These are phyloP conservation scores for Neonectria neomacrospora DNA, from an alignment of 2,329 filamentous ascomycete genomes.

Conservation along the genomic window DNA sequence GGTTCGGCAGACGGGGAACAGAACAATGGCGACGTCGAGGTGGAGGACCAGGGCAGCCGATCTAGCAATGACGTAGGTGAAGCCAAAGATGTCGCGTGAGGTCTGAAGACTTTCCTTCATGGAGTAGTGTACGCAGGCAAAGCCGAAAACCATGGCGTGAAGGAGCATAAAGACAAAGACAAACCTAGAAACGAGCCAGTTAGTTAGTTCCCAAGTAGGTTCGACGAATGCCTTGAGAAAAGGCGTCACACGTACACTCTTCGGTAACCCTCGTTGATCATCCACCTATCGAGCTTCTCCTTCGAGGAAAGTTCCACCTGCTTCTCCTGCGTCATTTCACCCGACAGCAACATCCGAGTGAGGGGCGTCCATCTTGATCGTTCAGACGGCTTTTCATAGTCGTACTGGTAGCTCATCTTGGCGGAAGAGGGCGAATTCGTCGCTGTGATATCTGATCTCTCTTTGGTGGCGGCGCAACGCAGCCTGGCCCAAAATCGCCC, in stretches of 20 bases:
- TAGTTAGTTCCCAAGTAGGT: not conserved
- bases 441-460: not conserved
- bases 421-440: conserved; percentile 8
- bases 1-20: conserved; percentile 85
- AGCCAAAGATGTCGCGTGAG: conserved; percentile 75
- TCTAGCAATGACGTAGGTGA: conserved; percentile 81
- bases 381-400: conserved; percentile 64
- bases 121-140: conserved; percentile 83
- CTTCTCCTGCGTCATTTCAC: conserved; percentile 81
- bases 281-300: conserved; percentile 85
- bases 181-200: conserved; percentile 63
- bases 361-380: conserved; percentile 85
- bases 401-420: conserved; percentile 46
- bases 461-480: not conserved
- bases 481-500: not conserved
- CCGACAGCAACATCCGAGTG: conserved; percentile 83
- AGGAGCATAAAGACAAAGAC: conserved; percentile 79
- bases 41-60: conserved; percentile 81
- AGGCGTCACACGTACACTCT: conserved; percentile 71
- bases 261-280: conserved; percentile 88
- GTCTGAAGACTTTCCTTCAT: conserved; percentile 78
- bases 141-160: conserved; percentile 81
- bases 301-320: conserved; percentile 74
- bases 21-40: conserved; percentile 81
- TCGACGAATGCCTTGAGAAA: not conserved